phyloP scores from a whole-genome alignment of 1,139 yeast species.

The Pneumocystis canis region DNA sequence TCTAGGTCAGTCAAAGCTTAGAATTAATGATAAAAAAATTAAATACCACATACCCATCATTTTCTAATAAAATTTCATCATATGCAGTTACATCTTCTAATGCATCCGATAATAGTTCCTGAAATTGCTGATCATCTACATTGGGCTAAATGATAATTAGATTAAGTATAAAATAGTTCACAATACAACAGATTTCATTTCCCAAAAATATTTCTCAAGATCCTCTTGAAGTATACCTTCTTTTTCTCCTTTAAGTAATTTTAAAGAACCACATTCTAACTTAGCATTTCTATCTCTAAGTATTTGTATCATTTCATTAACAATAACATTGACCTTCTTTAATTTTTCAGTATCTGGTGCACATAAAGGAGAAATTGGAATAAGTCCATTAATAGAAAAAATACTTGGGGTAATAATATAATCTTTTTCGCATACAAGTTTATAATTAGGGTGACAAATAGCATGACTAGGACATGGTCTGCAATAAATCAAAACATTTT shows the following conservation, averaged over 20 bases:
- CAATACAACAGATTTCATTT: slow-evolving; percentile 28
- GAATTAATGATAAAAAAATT: neutral
- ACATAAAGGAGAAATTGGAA: slow-evolving; percentile 54
- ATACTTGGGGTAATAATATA: slow-evolving; percentile 44
- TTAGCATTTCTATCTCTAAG: slow-evolving; percentile 58
- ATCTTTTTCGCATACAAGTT: slow-evolving; percentile 55
- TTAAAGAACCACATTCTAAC: slow-evolving; percentile 44
- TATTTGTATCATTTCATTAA: slow-evolving; percentile 50
- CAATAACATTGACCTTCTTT: slow-evolving; percentile 51
- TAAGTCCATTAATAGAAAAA: slow-evolving; percentile 38
- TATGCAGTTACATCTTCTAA: neutral
- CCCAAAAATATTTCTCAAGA: slow-evolving; percentile 18
- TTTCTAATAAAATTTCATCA: neutral
- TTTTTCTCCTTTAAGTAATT: slow-evolving; percentile 2
- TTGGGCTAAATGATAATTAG: neutral
- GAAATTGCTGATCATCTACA: neutral
- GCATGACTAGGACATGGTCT: slow-evolving; percentile 72
- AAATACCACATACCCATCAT: neutral
- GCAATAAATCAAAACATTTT: slow-evolving; percentile 43
- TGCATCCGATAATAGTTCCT: neutral
- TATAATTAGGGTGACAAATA: slow-evolving; percentile 46
- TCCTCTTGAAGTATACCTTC: slow-evolving; percentile 23
- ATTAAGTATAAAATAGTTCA: neutral
- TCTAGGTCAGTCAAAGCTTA: neutral
- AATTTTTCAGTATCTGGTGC: slow-evolving; percentile 65